Base-by-base conservation (phyloP, 1,284 basidiomycete genomes). In the Bondarzewia mesenterica region DNA sequence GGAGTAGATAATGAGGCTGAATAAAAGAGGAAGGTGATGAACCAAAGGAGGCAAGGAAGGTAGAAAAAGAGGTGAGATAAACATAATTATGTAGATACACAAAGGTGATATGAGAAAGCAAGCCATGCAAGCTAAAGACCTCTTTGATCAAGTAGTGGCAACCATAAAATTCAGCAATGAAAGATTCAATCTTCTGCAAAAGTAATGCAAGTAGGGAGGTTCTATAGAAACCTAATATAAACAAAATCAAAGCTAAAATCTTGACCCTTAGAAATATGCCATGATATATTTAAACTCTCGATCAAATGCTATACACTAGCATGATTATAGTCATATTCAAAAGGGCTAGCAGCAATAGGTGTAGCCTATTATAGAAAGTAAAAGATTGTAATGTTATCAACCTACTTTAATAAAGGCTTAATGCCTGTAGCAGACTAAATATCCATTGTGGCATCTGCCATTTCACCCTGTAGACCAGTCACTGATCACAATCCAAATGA, bases 171-270 rank as follows among this genome's bases (percentile, higher is more conserved):
- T 41, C 56, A 7, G 6, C 18, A 14, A 57, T 22, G 46, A 63
- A 60, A 4, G 5, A 2, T 1, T 18, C 14, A 0, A 58, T 44
- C 0, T 56, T 51, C 0, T 32, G 25, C 0, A 59, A 47, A 46
- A 61, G 68, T 63, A 0, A 59, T 61, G n/a, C 59, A 59, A 0
- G 40, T 8, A 0, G 15, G 8, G 0, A 72, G 41, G 29, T 66
- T 57, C 69, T 70, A 73, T 1, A 57, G 7, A 49, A 72, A 71
- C 10, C 71, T 68, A 0, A 71, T 54, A 49, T 71, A 72, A 3
- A 44, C 56, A 48, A 68, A 66, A 0, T 27, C 25, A 6, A 50
- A 21, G 2, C 54, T 47, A 50, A 71, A 71, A 2, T 32, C 44
- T 15, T 42, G 39, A 4, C 46, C 39, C 27, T 48, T 48, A 1